Evolutionary conservation across 345 rosid genomes (phyloP).

Genomic region (Rubroshorea leprosula): DNA sequence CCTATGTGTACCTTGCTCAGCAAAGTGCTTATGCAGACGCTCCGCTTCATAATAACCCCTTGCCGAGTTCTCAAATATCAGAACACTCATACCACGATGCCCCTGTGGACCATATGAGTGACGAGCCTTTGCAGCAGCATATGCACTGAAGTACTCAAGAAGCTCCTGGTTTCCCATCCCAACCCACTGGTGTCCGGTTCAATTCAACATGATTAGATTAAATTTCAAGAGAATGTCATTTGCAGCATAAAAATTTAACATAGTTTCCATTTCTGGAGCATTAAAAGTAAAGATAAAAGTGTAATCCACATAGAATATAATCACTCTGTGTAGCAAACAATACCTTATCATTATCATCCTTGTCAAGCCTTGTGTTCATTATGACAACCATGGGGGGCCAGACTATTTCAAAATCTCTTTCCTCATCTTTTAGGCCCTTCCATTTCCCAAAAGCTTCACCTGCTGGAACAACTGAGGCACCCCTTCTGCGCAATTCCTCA

Average conservation of each 20-base stretch:
- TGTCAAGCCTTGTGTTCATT: slow-evolving; percentile 76
- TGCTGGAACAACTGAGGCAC: slow-evolving; percentile 58
- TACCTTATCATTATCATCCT: slow-evolving; percentile 85
- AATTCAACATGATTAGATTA: slow-evolving; percentile 15
- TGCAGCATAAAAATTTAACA: too few relatives aligned
- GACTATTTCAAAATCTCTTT: slow-evolving; percentile 68
- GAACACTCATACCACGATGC: slow-evolving; percentile 87
- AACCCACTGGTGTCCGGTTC: slow-evolving; percentile 49
- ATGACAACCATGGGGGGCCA: slow-evolving; percentile 97
- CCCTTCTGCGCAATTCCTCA: slow-evolving; percentile 65
- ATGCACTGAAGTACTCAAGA: slow-evolving; percentile 55
- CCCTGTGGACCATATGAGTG: slow-evolving; percentile 97
- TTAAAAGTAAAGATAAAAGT: not conserved
- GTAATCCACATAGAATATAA: not conserved
- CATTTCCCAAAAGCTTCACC: slow-evolving; percentile 82
- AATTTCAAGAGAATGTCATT: not conserved
- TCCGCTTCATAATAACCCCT: slow-evolving; percentile 85
- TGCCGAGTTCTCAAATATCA: slow-evolving; percentile 72
- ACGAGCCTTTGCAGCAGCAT: slow-evolving; percentile 70
- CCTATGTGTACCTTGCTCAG: slow-evolving; percentile 70
- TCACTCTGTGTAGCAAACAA: not conserved
- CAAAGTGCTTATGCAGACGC: slow-evolving; percentile 61
- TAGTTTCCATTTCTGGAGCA: slow-evolving; percentile 1
- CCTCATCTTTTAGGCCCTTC: slow-evolving; percentile 69
- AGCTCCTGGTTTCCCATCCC: slow-evolving; percentile 98